Conservation (phyloP, 2,329 filamentous ascomycete genomes). For the Neoarthrinium moseri region DNA sequence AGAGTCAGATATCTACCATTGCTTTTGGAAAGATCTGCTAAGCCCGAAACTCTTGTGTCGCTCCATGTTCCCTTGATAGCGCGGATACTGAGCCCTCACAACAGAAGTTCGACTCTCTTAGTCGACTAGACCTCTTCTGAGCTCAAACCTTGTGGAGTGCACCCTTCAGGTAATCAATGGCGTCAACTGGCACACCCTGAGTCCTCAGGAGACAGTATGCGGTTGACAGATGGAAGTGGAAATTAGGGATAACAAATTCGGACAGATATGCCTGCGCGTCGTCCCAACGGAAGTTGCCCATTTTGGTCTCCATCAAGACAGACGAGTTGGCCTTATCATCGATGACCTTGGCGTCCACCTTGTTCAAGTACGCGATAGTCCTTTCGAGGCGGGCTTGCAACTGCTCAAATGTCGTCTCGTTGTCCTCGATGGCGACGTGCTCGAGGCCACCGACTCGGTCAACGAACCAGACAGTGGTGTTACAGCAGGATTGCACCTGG, state of each 20-base stretch:
- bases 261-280: constrained; percentile 33
- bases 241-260: constrained; percentile 47
- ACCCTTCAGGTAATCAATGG: constrained; percentile 43
- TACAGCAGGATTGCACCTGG: constrained; percentile 15
- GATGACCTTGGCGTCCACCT: constrained; percentile 37
- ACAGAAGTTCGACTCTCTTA: too few species aligned
- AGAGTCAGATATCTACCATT: too few species aligned
- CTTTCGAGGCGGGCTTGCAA: constrained; percentile 44
- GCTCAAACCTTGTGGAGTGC: constrained; percentile 11
- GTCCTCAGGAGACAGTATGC: constrained; percentile 51
- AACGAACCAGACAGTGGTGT: constrained; percentile 14
- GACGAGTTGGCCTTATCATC: constrained; percentile 39
- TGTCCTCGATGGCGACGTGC: constrained; percentile 13
- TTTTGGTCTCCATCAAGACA: constrained; percentile 32
- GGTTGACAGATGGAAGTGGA: constrained; percentile 54
- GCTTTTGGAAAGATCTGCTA: too few species aligned
- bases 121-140: neutral
- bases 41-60: too few species aligned
- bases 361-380: constrained; percentile 44
- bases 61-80: too few species aligned
- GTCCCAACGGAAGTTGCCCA: constrained; percentile 14
- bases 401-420: constrained; percentile 46
- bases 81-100: too few species aligned
- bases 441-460: constrained; percentile 12
- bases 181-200: constrained; percentile 52